Percentiles rank a stretch among this genome's conserved stretches.
These are phyloP conservation scores for Aspergillus fijiensis DNA, from an alignment of 2,329 filamentous ascomycete species.

Conservation along the genomic window DNA sequence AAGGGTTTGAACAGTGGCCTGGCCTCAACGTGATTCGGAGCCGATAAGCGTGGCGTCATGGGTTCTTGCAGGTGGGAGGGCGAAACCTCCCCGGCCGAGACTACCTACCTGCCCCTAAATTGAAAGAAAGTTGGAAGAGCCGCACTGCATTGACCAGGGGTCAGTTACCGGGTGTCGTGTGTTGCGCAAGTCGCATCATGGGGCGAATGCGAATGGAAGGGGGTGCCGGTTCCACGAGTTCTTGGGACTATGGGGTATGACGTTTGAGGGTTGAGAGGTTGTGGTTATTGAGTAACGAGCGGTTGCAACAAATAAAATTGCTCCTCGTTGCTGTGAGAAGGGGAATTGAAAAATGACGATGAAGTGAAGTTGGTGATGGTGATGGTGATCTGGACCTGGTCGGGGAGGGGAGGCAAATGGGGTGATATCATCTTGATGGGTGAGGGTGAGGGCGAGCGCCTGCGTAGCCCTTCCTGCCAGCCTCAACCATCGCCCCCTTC, in stretches of 20 bases:
- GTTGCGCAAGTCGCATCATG: background rate
- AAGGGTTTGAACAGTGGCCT: too few relatives aligned
- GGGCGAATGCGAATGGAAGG: too few relatives aligned
- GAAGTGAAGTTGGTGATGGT: too few relatives aligned
- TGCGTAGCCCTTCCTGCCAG: background rate
- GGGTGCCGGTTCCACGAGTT: background rate
- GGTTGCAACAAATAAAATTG: too few relatives aligned
- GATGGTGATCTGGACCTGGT: background rate
- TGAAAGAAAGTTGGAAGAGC: background rate
- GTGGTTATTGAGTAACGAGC: background rate
- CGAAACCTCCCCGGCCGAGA: background rate
- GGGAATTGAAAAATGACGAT: background rate
- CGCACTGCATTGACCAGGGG: too few relatives aligned
- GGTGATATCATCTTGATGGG: background rate
- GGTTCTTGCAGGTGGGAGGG: background rate
- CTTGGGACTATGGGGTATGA: background rate
- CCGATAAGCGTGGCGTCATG: background rate
- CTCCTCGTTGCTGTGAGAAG: too few relatives aligned
- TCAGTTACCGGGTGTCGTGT: too few relatives aligned
- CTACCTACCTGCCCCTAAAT: too few relatives aligned
- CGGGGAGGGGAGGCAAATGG: background rate
- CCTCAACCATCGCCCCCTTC: background rate
- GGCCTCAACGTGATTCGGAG: too few relatives aligned
- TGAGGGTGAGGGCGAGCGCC: background rate
- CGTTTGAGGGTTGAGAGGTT: background rate